Evolutionary conservation across 192 early-diverging fungal genomes (phyloP).

Genomic region (Backusella tuberculispora): DNA sequence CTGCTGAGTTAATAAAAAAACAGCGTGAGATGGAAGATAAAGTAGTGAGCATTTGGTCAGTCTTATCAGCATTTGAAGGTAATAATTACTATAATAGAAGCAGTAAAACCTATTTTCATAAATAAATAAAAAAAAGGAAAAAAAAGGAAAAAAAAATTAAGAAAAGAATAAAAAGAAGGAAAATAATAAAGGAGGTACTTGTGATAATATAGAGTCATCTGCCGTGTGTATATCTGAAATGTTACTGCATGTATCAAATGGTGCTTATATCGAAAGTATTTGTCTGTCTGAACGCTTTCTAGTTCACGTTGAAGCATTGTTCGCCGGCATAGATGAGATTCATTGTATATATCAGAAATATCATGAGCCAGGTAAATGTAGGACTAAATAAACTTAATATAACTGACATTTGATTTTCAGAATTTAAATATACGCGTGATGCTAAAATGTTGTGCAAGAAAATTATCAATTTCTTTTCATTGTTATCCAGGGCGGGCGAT

Average conservation of each 20-base stretch:
- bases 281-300: conserved; percentile 85
- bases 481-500: conserved; percentile 80
- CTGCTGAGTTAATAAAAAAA: conserved; percentile 38
- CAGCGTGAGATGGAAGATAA: conserved; percentile 84
- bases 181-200: conserved; percentile 3
- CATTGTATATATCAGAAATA: conserved; percentile 18
- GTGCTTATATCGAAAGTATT: conserved; percentile 81
- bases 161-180: background rate
- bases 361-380: conserved; percentile 24
- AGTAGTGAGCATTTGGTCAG: conserved; percentile 86
- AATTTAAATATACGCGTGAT: conserved; percentile 79
- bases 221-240: conserved; percentile 96
- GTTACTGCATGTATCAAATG: conserved; percentile 87
- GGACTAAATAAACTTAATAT: conserved; percentile 20
- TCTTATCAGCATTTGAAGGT: conserved; percentile 90
- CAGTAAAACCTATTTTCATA: background rate
- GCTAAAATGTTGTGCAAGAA: conserved; percentile 95
- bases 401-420: conserved; percentile 40
- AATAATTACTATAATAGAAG: background rate
- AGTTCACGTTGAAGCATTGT: conserved; percentile 90
- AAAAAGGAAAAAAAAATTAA: background rate
- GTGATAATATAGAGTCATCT: conserved; percentile 68
- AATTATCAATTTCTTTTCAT: conserved; percentile 92
- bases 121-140: background rate
- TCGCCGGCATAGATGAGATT: conserved; percentile 77